Evolutionary conservation across 306 rosid species (phyloP).

Genomic region (Hippophae rhamnoides): DNA sequence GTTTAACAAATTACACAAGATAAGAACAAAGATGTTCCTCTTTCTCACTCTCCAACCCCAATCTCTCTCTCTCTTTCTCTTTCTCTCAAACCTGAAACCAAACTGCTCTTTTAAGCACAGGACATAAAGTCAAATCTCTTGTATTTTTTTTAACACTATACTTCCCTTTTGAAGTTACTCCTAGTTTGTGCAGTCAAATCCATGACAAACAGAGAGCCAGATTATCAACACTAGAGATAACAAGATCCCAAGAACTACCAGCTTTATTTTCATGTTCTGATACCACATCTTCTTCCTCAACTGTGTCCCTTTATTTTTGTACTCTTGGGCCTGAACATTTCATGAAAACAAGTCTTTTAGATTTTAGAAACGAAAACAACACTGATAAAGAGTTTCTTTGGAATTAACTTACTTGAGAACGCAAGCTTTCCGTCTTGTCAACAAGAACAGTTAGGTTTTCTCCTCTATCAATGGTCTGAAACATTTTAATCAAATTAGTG

Average conservation of each 20-base stretch:
- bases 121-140: constrained; percentile 6
- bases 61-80: no score
- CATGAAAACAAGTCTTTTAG: constrained; percentile 18
- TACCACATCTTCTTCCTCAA: constrained; percentile 86
- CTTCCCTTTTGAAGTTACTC: constrained; percentile 16
- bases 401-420: constrained; percentile 49
- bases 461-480: constrained; percentile 76
- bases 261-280: constrained; percentile 90
- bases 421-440: constrained; percentile 66
- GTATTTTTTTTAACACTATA: constrained; percentile 12
- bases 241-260: constrained; percentile 69
- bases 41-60: no score
- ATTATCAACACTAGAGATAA: constrained; percentile 58
- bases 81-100: no score
- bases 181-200: constrained; percentile 79
- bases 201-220: constrained; percentile 86
- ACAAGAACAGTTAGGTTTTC: constrained; percentile 67
- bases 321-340: constrained; percentile 65
- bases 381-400: constrained; percentile 4
- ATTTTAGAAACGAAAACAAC: neutral
- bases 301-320: constrained; percentile 58
- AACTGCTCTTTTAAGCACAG: constrained; percentile 11
- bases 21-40: no score
- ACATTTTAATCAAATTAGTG: neutral
- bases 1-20: no score